These are phyloP conservation scores for Urostyla sp. DNA, from an alignment of 73 alveolate genomes.

Conservation along the genomic window DNA sequence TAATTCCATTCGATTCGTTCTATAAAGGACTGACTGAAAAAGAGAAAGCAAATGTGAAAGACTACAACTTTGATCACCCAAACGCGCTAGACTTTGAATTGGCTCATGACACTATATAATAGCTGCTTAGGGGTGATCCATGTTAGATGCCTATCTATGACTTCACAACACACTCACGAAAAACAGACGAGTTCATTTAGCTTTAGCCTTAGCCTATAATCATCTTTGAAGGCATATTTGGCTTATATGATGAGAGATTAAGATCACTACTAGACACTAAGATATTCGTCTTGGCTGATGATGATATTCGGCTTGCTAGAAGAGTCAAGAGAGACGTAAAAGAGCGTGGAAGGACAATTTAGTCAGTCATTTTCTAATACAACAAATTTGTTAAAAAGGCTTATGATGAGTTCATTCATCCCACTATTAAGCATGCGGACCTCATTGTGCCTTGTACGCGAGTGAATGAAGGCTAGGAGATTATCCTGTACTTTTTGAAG, in stretches of 20 bases:
- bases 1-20: conserved; percentile 89
- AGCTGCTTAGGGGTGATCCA: conserved; percentile 81
- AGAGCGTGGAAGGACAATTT: conserved; percentile 85
- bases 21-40: conserved; percentile 83
- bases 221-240: conserved; percentile 96
- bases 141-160: conserved; percentile 91
- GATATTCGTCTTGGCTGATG: conserved; percentile 85
- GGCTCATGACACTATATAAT: conserved; percentile 70
- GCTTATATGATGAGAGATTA: conserved; percentile 95
- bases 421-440: conserved; percentile 77
- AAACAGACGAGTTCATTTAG: conserved; percentile 63
- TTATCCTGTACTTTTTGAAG: not conserved
- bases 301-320: conserved; percentile 84
- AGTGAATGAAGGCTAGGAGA: not conserved
- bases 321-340: conserved; percentile 84
- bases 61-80: conserved; percentile 96
- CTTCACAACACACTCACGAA: conserved; percentile 84
- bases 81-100: conserved; percentile 92
- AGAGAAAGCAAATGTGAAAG: conserved; percentile 75
- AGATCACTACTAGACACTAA: conserved; percentile 88
- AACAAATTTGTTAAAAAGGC: conserved; percentile 86
- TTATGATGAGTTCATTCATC: conserved; percentile 80
- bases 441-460: conserved; percentile 69
- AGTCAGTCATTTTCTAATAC: conserved; percentile 76
- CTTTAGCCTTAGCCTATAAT: conserved; percentile 88